Evolutionary conservation across 768 basidiomycete species (phyloP), one percentile per base, ranked within the genome.

Genomic region (Chalciporus sphaerocephalus): DNA sequence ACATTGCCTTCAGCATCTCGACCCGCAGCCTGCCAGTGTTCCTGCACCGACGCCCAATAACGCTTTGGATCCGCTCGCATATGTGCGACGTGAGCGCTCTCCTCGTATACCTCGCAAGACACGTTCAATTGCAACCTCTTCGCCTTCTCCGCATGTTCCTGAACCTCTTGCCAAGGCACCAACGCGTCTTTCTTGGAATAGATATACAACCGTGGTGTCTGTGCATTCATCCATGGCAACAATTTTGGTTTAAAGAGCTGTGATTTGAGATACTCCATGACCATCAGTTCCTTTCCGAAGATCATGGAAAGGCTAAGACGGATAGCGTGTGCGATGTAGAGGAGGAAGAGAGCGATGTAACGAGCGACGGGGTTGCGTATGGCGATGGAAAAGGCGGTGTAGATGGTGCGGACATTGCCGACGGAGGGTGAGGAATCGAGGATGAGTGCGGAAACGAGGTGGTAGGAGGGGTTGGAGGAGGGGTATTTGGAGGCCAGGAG

Each of bases 31-130:
- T 45, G 27, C 61, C 61, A 63, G 24, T 65, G 25, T 5, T 52
- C 44, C 27, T 46, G 43, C 16, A 63, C 46, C 13, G 55, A 58
- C 4, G 34, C 21, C 61, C 61, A 63, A 42, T 65, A 63, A 18
- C 61, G 51, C 32, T 60, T 40, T n/a, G 61, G 61, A 40, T 63
- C 51, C n/a, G 36, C 4, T 9, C 61, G 61, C 50, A 61, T 58
- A 32, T 71, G 69, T 20, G 62, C 50, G 2, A 71, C 69, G 41
- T 71, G 69, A 7, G 50, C 52, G 25, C 62, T 71, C 17, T 61
- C 53, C n/a, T 64, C 64, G 35, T 65, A 71, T 18, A 58, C 22
- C 28, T 68, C 65, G 13, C 53, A 56, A 11, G 30, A 51, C 6
- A 65, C 62, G 17, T 59, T 38, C n/a, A 63, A 40, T 1, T 68